These are phyloP conservation scores for Ceratopteris richardii DNA, from an alignment of 75 land plant genomes.

Conservation along the genomic window DNA sequence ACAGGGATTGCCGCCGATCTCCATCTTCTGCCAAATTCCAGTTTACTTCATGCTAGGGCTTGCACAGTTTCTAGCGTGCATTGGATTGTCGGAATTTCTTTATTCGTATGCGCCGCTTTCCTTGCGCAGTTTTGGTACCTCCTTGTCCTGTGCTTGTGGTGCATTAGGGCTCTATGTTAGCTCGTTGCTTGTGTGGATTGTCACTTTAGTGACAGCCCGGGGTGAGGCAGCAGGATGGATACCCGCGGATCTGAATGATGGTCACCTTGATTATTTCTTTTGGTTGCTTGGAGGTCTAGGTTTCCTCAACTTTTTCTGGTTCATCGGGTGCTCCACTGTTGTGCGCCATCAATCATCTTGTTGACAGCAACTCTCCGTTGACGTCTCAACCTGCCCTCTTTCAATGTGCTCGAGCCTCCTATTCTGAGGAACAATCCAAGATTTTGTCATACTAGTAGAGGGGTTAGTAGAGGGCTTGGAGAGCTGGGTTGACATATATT, in stretches of 20 bases:
- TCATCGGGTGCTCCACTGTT: conserved; percentile 24
- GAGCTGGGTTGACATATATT: no score
- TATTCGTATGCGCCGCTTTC: conserved; percentile 5
- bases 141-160: neutral
- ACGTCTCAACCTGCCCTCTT: no score
- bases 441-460: no score
- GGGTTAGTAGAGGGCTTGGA: no score
- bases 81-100: conserved; percentile 14
- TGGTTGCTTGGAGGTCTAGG: conserved; percentile 45
- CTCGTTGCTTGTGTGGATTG: neutral
- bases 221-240: conserved; percentile 49
- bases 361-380: no score
- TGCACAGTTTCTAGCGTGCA: conserved; percentile 7
- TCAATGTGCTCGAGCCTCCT: no score
- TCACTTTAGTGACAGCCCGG: conserved; percentile 8
- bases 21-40: conserved; percentile 13
- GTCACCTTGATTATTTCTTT: conserved; percentile 48
- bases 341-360: no score
- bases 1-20: neutral
- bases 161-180: conserved; percentile 5
- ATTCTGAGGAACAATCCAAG: no score
- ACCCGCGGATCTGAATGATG: conserved; percentile 45
- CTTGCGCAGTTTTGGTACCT: conserved; percentile 11
- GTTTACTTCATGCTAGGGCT: conserved; percentile 4
- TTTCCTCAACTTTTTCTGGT: conserved; percentile 26